Conservation (phyloP, 2,329 filamentous ascomycete genomes). For the Falciphora oryzae region DNA sequence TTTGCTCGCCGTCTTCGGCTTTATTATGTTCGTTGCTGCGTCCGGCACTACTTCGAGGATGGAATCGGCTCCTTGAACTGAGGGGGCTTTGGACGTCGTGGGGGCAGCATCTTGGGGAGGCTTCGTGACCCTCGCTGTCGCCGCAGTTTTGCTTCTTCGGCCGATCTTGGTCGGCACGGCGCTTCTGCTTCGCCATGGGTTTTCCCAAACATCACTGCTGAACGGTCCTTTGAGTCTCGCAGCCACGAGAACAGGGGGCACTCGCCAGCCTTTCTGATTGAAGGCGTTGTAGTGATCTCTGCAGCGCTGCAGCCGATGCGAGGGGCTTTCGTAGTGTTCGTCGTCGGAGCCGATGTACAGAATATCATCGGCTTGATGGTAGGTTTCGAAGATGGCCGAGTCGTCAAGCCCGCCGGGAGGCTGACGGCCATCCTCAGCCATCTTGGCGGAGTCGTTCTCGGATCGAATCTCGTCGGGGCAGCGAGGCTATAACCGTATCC, state of each 20-base stretch:
- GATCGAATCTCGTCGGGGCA: background rate
- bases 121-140: background rate
- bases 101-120: background rate
- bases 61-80: background rate
- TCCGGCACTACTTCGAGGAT: background rate
- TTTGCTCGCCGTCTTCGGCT: background rate
- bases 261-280: conserved; percentile 33
- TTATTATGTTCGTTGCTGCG: background rate
- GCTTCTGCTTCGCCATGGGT: conserved; percentile 37
- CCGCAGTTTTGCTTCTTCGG: background rate
- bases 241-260: conserved; percentile 51
- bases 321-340: conserved; percentile 42
- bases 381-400: conserved; percentile 28
- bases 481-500: background rate
- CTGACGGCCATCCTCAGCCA: background rate
- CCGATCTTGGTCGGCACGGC: background rate
- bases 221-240: conserved; percentile 59
- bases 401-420: background rate
- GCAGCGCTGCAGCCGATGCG: conserved; percentile 45
- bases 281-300: conserved; percentile 55
- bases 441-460: background rate
- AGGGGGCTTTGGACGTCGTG: background rate
- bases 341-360: conserved; percentile 53
- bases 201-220: conserved; percentile 40
- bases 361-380: conserved; percentile 37